Percentiles rank a stretch among this genome's conserved stretches.
phyloP scores from a whole-genome alignment of 73 alveolate species.

The Uronychia setigera region DNA sequence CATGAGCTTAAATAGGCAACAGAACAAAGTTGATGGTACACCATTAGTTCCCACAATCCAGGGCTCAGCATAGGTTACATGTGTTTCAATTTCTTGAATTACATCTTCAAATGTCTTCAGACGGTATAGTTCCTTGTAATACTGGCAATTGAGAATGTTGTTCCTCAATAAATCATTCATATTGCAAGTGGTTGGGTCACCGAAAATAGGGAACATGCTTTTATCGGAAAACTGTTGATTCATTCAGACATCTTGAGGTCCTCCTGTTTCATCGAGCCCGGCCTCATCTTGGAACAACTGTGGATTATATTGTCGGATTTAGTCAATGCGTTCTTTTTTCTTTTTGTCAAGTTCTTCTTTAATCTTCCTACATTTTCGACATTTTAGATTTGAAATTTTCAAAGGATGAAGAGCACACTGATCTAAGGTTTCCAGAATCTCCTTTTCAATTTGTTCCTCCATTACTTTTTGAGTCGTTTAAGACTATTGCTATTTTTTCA shows the following conservation, averaged over 20 bases:
- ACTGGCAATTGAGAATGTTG: constrained; percentile 64
- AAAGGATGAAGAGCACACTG: constrained; percentile 42
- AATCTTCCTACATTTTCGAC: constrained; percentile 62
- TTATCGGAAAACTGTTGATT: not conserved
- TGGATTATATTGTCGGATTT: not conserved
- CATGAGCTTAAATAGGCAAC: constrained; percentile 79
- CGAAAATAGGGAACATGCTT: constrained; percentile 32
- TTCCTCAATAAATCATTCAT: constrained; percentile 73
- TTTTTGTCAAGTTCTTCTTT: constrained; percentile 47
- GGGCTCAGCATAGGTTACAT: constrained; percentile 78
- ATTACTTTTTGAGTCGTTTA: too few relatives aligned
- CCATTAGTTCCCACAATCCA: constrained; percentile 87
- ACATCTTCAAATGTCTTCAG: constrained; percentile 70
- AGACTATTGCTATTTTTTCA: too few relatives aligned
- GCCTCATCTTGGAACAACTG: not conserved
- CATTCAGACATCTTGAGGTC: not conserved
- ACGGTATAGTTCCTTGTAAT: constrained; percentile 76
- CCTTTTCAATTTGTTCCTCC: too few relatives aligned
- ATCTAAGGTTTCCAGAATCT: constrained; percentile 19
- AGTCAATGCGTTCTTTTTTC: constrained; percentile 11
- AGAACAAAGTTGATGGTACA: constrained; percentile 86
- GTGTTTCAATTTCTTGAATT: constrained; percentile 72
- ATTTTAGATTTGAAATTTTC: constrained; percentile 37
- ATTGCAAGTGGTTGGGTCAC: constrained; percentile 64
- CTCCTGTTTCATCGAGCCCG: constrained; percentile 8